Percentiles rank a stretch among this genome's conserved stretches.
phyloP scores from a whole-genome alignment of 768 basidiomycete species.

The Nevesoporus exiguus region DNA sequence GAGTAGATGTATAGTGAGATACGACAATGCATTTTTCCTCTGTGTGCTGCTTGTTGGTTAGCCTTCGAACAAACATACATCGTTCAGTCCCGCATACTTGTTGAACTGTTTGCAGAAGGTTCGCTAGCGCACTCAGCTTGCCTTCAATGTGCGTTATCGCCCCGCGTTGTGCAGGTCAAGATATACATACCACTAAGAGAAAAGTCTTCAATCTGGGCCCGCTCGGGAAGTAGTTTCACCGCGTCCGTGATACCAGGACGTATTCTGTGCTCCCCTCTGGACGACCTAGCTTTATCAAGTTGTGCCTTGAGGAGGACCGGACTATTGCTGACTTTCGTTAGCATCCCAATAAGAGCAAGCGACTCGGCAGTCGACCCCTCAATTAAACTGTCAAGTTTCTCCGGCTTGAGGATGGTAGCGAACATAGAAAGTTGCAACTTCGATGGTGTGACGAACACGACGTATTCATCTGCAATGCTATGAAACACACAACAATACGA shows the following conservation, averaged over 20 bases:
- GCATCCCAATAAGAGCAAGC: conserved; percentile 70
- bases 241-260: conserved; percentile 57
- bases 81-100: conserved; percentile 38
- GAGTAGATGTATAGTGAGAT: conserved; percentile 94
- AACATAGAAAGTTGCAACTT: conserved; percentile 80
- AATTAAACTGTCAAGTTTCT: conserved; percentile 64
- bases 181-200: conserved; percentile 65
- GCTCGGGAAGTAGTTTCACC: conserved; percentile 55
- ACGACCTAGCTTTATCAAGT: conserved; percentile 54
- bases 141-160: conserved; percentile 42
- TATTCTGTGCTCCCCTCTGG: conserved; percentile 40
- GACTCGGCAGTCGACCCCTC: conserved; percentile 73
- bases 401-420: conserved; percentile 65
- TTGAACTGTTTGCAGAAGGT: conserved; percentile 57
- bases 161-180: background rate
- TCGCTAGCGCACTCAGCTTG: conserved; percentile 66
- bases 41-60: conserved; percentile 47
- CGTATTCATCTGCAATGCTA: conserved; percentile 76
- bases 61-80: background rate
- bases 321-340: conserved; percentile 92
- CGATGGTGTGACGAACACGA: conserved; percentile 94
- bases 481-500: background rate
- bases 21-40: conserved; percentile 95
- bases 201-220: conserved; percentile 64
- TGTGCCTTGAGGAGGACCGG: conserved; percentile 84